Conservation (phyloP, 2,329 filamentous ascomycete species). For the Ophiostoma piceae region DNA sequence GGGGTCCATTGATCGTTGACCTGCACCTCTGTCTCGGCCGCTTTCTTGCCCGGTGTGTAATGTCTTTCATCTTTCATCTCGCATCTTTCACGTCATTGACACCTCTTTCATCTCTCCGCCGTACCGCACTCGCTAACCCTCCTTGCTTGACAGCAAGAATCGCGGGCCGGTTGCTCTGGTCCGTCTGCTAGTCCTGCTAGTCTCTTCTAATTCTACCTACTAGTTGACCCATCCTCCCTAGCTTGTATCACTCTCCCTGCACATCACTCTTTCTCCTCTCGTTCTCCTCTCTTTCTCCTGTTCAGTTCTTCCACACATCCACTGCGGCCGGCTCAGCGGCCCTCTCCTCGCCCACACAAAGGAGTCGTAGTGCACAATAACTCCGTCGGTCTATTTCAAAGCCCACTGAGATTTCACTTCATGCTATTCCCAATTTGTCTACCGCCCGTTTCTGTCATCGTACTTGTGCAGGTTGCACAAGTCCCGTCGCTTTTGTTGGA, state of each 20-base stretch:
- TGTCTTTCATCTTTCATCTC: too few species aligned
- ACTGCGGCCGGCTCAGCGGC: background rate
- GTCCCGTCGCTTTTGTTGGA: background rate
- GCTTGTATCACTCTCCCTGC: background rate
- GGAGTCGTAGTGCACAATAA: background rate
- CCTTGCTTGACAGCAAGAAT: background rate
- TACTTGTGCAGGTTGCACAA: background rate
- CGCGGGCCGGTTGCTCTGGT: background rate
- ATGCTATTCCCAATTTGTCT: background rate
- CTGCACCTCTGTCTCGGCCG: background rate
- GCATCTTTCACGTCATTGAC: too few species aligned
- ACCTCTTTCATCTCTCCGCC: background rate
- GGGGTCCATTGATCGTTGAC: too few species aligned
- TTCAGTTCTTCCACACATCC: background rate
- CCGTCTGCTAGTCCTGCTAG: background rate
- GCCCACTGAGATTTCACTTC: too few species aligned
- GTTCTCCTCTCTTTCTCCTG: background rate
- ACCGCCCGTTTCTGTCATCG: background rate
- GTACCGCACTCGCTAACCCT: background rate
- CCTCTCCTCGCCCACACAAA: background rate
- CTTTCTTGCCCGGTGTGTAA: background rate
- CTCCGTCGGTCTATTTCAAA: background rate
- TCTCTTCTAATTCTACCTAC: background rate
- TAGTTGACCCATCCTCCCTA: background rate
- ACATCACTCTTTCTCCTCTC: background rate